phyloP scores from a whole-genome alignment of 2,329 filamentous ascomycete species.

The Neofusicoccum kwambonambiense region DNA sequence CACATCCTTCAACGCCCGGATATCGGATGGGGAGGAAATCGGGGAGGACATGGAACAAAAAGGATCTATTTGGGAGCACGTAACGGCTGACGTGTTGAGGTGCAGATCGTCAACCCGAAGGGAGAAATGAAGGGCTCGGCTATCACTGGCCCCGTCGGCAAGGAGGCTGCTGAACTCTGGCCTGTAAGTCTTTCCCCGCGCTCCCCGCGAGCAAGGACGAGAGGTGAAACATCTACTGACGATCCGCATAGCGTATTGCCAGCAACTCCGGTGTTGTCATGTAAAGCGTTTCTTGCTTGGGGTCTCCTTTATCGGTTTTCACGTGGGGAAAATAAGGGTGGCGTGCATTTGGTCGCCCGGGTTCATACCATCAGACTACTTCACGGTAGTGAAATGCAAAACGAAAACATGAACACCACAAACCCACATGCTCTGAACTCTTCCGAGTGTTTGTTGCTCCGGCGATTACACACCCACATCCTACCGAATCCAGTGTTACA shows the following conservation, averaged over 20 bases:
- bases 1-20: not conserved
- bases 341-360: constrained; percentile 19
- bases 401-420: constrained; percentile 19
- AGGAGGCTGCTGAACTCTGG: constrained; percentile 99
- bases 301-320: constrained; percentile 18
- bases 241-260: constrained; percentile 77
- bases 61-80: not conserved
- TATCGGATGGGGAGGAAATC: not conserved
- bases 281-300: constrained; percentile 57
- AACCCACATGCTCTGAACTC: not conserved
- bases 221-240: constrained; percentile 30
- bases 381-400: constrained; percentile 16
- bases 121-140: constrained; percentile 99
- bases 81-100: constrained; percentile 21
- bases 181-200: constrained; percentile 63
- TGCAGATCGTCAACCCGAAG: constrained; percentile 98
- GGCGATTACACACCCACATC: not conserved
- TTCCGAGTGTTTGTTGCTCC: not conserved
- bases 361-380: constrained; percentile 19
- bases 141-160: constrained; percentile 98
- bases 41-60: not conserved
- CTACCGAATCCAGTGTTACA: too few species aligned
- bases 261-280: constrained; percentile 99
- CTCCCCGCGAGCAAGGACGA: not conserved
- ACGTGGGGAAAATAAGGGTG: constrained; percentile 19